A percentile compares a stretch with the other conserved stretches of the same genome.
Evolutionary conservation across 139 green algal species (phyloP).

Genomic region (Pycnococcus provasolii): DNA sequence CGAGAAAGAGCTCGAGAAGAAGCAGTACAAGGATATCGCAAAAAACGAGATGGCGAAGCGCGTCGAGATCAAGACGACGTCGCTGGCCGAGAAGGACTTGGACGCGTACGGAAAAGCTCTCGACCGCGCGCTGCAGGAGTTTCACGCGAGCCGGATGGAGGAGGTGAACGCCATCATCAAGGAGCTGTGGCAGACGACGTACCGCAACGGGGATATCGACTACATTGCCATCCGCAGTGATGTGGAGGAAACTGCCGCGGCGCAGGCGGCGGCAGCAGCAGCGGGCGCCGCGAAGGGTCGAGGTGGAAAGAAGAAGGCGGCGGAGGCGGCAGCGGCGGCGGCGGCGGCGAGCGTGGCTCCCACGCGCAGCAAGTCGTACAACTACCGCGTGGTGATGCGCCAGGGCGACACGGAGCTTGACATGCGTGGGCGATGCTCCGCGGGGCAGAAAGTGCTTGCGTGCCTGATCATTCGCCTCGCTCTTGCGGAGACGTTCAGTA

Average conservation of each 20-base stretch:
- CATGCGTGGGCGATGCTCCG: constrained; percentile 91
- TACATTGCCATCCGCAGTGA: constrained; percentile 67
- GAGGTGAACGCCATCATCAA: constrained; percentile 95
- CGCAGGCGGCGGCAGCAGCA: neutral
- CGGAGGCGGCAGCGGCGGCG: too few relatives aligned
- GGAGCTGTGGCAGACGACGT: constrained; percentile 99
- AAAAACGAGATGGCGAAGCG: too few relatives aligned
- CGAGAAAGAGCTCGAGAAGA: too few relatives aligned
- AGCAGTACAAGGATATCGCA: too few relatives aligned
- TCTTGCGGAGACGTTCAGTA: constrained; percentile 93
- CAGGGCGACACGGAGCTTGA: constrained; percentile 79
- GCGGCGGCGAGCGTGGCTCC: too few relatives aligned
- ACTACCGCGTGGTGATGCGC: constrained; percentile 80
- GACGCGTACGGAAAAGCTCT: constrained; percentile 30
- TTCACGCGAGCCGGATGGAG: constrained; percentile 89
- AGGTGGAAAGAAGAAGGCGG: too few relatives aligned
- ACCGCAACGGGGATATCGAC: constrained; percentile 88
- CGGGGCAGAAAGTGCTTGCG: constrained; percentile 94
- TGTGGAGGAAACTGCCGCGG: constrained; percentile 8
- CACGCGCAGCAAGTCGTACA: constrained; percentile 60
- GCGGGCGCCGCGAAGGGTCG: too few relatives aligned
- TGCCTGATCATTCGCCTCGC: constrained; percentile 95
- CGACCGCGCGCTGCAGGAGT: constrained; percentile 69
- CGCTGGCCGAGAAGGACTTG: neutral
- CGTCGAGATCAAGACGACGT: too few relatives aligned